A percentile compares a stretch with the other conserved stretches of the same genome.
Conservation (phyloP, 2,329 filamentous ascomycete genomes). For the Thielaviopsis euricoi region DNA sequence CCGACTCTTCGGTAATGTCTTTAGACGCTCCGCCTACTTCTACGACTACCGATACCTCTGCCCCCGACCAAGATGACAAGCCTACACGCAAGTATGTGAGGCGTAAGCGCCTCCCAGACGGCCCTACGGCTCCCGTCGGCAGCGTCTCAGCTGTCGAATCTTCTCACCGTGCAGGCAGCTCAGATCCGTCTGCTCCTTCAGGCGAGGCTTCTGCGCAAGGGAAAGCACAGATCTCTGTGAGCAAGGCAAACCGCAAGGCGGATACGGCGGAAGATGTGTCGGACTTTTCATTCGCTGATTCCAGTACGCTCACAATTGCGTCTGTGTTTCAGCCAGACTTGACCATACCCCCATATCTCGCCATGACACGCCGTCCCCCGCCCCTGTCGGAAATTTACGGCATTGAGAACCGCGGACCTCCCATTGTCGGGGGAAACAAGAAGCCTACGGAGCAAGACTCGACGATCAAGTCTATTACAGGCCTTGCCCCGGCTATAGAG, state of each 20-base stretch:
- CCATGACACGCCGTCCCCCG: background rate
- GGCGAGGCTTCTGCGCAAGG: background rate
- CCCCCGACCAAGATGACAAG: background rate
- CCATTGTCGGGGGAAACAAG: background rate
- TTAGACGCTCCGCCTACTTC: background rate
- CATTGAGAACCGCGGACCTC: background rate
- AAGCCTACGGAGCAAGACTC: background rate
- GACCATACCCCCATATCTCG: background rate
- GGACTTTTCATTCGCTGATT: background rate
- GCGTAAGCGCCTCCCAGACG: slow-evolving; percentile 1
- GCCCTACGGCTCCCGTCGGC: background rate
- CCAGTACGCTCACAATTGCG: background rate
- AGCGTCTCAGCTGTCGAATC: background rate
- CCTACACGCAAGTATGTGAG: slow-evolving; percentile 4
- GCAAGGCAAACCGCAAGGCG: background rate
- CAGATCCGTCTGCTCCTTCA: background rate
- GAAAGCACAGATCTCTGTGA: background rate
- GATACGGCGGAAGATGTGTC: background rate
- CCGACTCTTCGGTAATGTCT: background rate
- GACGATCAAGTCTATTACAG: background rate
- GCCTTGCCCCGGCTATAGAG: background rate
- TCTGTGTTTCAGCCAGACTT: background rate
- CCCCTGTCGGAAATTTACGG: background rate
- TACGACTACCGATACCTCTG: background rate
- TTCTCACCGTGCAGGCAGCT: background rate